Evolutionary conservation across 2,329 filamentous ascomycete genomes (phyloP), one percentile per base, ranked within the genome.

Genomic region (Claviceps digitariae): DNA sequence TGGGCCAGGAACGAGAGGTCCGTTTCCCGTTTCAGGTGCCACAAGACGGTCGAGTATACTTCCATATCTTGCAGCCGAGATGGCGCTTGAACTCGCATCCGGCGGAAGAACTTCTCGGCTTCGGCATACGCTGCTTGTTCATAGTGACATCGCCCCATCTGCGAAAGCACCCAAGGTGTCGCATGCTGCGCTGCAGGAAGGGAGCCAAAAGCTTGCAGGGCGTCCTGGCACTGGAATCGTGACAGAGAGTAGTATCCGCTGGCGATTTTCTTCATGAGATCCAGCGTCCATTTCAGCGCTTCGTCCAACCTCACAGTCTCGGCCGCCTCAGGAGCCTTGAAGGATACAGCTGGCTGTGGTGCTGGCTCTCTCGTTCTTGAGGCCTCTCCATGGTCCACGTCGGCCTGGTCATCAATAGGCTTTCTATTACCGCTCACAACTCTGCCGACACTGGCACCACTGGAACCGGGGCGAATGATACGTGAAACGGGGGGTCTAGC

Each of bases 11-110:
- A 95, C 0, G 91, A 90, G 23, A 98, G 76, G 56, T 96, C 88
- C 0, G 90, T 87, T 64, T 96, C 91, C 57, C 87, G 84, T 68
- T 95, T 95, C 57, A 96, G 73, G 67, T 96, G 90, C 93, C 94
- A 98, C n/a, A 98, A 77, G n/a, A 95, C 85, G 0, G 93, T 98
- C 15, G 91, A 97, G 69, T 95, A 98, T 38, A 97, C 84, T 65
- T 98, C 93, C 90, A 97, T 96, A 63, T 96, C 90, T 64, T 95
- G 86, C 46, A 94, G 76, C 4, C 88, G 82, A 1, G 87, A 87
- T 1, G 91, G 91, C 13, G 87, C 84, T 59, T 93, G 76, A 34
- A 84, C 79, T 50, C 89, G 83, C 59, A 98, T 80, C 53, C 83
- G 82, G 54, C 82, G 77, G 67, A 95, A 98, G 62, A 84, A 86